phyloP scores from a whole-genome alignment of 306 rosid genomes.

The Medicago ruthenica region DNA sequence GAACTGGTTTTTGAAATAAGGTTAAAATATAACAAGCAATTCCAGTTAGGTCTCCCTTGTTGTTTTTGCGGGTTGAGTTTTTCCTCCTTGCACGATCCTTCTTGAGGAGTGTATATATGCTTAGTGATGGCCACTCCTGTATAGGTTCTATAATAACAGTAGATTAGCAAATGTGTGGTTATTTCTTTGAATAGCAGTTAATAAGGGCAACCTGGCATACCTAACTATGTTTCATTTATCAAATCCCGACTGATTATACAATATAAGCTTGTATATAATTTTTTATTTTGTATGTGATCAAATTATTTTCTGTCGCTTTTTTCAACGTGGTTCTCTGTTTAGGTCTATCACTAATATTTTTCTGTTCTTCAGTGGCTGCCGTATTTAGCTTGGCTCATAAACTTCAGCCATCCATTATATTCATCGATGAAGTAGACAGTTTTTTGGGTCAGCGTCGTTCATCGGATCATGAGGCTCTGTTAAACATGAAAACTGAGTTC shows the following conservation, averaged over 20 bases:
- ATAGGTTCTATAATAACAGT: slow-evolving; percentile 8
- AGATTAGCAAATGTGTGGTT: slow-evolving; percentile 10
- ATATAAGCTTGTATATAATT: slow-evolving; percentile 5
- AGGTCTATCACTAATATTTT: slow-evolving; percentile 31
- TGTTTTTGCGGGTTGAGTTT: slow-evolving; percentile 2
- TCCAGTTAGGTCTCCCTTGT: slow-evolving; percentile 5
- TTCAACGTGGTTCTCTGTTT: slow-evolving; percentile 12
- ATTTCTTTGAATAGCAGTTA: slow-evolving; percentile 24
- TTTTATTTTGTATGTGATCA: slow-evolving; percentile 20
- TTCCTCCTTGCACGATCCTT: slow-evolving; percentile 8
- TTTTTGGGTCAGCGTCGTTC: slow-evolving; percentile 96
- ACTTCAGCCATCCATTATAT: slow-evolving; percentile 97
- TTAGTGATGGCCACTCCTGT: background rate
- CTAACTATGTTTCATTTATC: slow-evolving; percentile 10
- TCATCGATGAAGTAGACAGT: slow-evolving; percentile 98
- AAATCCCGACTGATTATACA: slow-evolving; percentile 13
- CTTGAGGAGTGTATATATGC: background rate
- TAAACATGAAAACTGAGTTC: slow-evolving; percentile 98
- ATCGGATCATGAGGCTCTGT: slow-evolving; percentile 92
- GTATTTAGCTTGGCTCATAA: slow-evolving; percentile 97
- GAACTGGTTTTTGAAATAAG: background rate
- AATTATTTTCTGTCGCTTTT: slow-evolving; percentile 33
- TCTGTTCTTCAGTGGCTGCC: slow-evolving; percentile 76
- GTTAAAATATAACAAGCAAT: slow-evolving; percentile 7
- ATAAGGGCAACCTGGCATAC: background rate